Evolutionary conservation across 2,329 filamentous ascomycete species (phyloP).

Genomic region (Cercospora nicotianae): DNA sequence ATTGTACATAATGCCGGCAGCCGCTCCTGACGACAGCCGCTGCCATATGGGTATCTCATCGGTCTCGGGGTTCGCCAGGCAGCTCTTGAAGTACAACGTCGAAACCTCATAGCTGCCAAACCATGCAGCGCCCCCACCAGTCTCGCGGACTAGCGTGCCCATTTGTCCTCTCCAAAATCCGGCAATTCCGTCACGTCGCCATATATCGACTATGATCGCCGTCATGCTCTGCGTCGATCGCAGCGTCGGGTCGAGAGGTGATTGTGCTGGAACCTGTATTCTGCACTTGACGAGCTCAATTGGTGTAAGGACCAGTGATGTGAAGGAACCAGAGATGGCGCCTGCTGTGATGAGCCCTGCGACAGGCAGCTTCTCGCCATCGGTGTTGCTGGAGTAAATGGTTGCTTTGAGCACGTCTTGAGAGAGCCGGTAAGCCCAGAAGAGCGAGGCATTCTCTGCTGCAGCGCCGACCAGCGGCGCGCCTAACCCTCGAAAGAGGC

Average conservation of each 20-base stretch:
- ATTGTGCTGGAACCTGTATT: slow-evolving; percentile 73
- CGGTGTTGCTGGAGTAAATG: slow-evolving; percentile 43
- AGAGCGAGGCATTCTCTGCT: slow-evolving; percentile 86
- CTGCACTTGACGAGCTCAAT: slow-evolving; percentile 98
- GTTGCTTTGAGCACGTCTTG: slow-evolving; percentile 62
- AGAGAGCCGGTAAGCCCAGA: slow-evolving; percentile 79
- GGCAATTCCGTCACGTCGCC: slow-evolving; percentile 73
- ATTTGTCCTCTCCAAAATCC: slow-evolving; percentile 97
- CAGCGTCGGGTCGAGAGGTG: slow-evolving; percentile 32
- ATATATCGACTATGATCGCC: slow-evolving; percentile 74
- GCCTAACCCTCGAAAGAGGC: slow-evolving; percentile 88
- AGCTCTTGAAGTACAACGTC: slow-evolving; percentile 64
- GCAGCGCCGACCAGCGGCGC: slow-evolving; percentile 89
- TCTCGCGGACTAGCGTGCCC: slow-evolving; percentile 90
- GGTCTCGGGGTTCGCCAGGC: slow-evolving; percentile 38
- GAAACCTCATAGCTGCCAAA: slow-evolving; percentile 85
- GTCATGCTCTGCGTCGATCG: slow-evolving; percentile 51
- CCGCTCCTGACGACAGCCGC: slow-evolving; percentile 82
- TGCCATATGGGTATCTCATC: slow-evolving; percentile 75
- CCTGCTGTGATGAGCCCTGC: slow-evolving; percentile 74
- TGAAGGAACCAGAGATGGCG: slow-evolving; percentile 82
- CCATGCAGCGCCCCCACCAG: slow-evolving; percentile 91
- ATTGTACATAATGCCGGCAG: slow-evolving; percentile 91
- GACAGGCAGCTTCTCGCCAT: slow-evolving; percentile 65
- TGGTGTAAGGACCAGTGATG: slow-evolving; percentile 86